A percentile compares a stretch with the other conserved stretches of the same genome.
phyloP scores from a whole-genome alignment of 805 yeast genomes.

The Ogataea nonfermentans region DNA sequence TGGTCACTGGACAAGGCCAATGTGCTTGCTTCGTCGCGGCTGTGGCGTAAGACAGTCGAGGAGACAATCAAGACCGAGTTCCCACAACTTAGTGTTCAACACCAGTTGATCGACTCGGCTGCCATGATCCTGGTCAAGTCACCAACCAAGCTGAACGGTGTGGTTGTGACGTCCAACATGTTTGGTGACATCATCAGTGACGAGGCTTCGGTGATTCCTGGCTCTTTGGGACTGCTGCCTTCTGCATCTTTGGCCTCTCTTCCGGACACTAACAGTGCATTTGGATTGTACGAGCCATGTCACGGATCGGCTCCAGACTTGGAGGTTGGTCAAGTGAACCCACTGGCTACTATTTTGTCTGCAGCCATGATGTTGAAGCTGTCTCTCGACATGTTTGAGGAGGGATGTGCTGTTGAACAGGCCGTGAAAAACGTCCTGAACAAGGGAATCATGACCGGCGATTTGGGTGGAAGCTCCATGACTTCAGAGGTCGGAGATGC shows the following conservation, averaged over 20 bases:
- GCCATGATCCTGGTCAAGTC: slow-evolving; percentile 95
- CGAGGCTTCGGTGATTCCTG: slow-evolving; percentile 97
- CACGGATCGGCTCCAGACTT: slow-evolving; percentile 99
- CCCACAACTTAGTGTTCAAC: slow-evolving; percentile 83
- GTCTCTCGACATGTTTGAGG: slow-evolving; percentile 77
- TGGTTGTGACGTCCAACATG: slow-evolving; percentile 91
- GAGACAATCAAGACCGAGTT: slow-evolving; percentile 82
- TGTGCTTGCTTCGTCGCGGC: slow-evolving; percentile 91
- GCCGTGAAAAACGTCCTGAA: slow-evolving; percentile 87
- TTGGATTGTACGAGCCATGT: slow-evolving; percentile 97
- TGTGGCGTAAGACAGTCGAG: slow-evolving; percentile 94
- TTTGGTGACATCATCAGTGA: slow-evolving; percentile 98
- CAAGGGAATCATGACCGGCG: slow-evolving; percentile 85
- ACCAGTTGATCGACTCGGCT: slow-evolving; percentile 97
- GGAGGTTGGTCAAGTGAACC: slow-evolving; percentile 84
- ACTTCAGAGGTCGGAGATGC: slow-evolving; percentile 96
- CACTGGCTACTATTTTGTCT: slow-evolving; percentile 91
- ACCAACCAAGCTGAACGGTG: slow-evolving; percentile 90
- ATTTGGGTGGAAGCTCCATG: slow-evolving; percentile 77
- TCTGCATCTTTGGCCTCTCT: slow-evolving; percentile 96
- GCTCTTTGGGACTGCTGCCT: slow-evolving; percentile 93
- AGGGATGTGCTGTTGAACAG: slow-evolving; percentile 83
- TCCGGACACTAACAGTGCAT: slow-evolving; percentile 91
- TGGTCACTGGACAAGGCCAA: slow-evolving; percentile 98
- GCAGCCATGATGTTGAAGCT: slow-evolving; percentile 97